Percentiles rank a stretch among this genome's conserved stretches.
Evolutionary conservation across 306 rosid species (phyloP).

Genomic region (Castanea sativa): DNA sequence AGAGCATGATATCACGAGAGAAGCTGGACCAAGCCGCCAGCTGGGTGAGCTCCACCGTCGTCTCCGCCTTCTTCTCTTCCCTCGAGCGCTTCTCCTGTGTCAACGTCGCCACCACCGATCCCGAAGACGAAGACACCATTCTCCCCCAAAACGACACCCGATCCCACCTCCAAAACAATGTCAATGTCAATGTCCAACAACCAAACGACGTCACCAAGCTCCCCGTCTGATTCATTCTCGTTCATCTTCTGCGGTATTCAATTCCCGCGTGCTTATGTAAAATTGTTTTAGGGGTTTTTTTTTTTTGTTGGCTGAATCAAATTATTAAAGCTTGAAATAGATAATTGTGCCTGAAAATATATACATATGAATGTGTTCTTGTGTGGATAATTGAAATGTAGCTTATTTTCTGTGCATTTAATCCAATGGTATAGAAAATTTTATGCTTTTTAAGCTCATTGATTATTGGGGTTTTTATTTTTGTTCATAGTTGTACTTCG

Average conservation of each 20-base stretch:
- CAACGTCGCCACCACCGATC: conserved; percentile 65
- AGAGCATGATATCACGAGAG: conserved; percentile 40
- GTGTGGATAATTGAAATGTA: neutral
- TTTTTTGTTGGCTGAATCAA: neutral
- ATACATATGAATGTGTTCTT: neutral
- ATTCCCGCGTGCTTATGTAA: neutral
- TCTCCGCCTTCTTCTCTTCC: conserved; percentile 80
- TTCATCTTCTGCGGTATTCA: conserved; percentile 1
- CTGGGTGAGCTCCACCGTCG: conserved; percentile 70
- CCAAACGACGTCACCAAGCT: conserved; percentile 24
- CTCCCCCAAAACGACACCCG: conserved; percentile 16
- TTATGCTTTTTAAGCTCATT: neutral
- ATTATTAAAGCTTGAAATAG: neutral
- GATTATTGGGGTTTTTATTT: neutral
- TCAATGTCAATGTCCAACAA: neutral
- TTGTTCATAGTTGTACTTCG: neutral
- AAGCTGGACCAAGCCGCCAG: conserved; percentile 59
- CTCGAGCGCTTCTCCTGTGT: conserved; percentile 82
- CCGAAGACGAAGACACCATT: conserved; percentile 41
- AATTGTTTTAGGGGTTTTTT: neutral
- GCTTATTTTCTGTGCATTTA: neutral
- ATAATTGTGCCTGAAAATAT: no score
- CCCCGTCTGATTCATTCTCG: conserved; percentile 38
- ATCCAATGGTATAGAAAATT: neutral
- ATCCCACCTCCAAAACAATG: neutral